Base-by-base conservation (phyloP, 164 flowering plant genomes). In the Vitis cinerea region DNA sequence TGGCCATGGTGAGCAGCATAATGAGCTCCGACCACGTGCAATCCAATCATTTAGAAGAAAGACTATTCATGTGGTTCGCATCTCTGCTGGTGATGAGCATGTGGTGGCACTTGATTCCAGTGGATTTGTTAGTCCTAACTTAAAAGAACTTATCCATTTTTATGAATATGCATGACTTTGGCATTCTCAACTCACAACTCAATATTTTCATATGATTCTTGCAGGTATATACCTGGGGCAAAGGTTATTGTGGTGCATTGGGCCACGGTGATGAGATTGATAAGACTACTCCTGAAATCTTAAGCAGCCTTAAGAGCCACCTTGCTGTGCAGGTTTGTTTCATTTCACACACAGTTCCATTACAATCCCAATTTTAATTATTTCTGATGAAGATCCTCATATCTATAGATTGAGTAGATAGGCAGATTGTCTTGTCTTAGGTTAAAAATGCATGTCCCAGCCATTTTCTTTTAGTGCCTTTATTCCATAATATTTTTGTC, bases 201-300 rank as follows among this genome's bases (percentile, higher is more conserved):
- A 37, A 37, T 37, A 37, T 37, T 37, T 23, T 58, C 12, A 13
- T 17, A 58, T 66, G 9, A 17, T 58, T 69, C 49, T 61, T 27
- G 50, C 9, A 94, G 97, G 96, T 90, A 44, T 90, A 92, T 70
- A 94, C 96, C 50, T 94, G 99, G 98, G 99, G 98, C 13, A 94
- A 94, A 82, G 99, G 99, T 67, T 94, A 92, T 54, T 92, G 98
- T 80, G 98, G 99, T 61, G 97, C 96, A 60, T 75, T 94, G 67
- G 99, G 99, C 67, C 97, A 90, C 74, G 99, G 97, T 53, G 97
- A 94, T 76, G 99, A 94, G 84, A 86, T 74, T 73, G 94, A 94
- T 76, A 94, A 91, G 84, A 87, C 92, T 15, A 81, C 80, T 66
- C 98, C 98, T 13, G 80, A 77, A 64, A 79, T 75, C 16, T 72